Conservation (phyloP, 257 asterid genomes). For the Solanum corneliomulleri region DNA sequence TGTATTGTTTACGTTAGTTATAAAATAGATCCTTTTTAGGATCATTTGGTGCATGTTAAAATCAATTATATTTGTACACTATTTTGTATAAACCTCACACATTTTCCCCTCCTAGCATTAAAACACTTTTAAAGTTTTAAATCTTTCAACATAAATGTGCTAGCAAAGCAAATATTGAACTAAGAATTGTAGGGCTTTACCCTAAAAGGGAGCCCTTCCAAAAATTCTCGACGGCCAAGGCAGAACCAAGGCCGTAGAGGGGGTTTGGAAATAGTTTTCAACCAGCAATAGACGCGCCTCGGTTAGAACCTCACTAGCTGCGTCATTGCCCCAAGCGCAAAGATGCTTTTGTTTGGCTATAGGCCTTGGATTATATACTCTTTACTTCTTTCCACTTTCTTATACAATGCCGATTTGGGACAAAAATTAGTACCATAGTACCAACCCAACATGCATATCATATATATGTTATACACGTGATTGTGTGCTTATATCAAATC, state of each 20-base stretch:
- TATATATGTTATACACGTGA: too few relatives aligned
- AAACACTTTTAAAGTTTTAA: rapidly evolving
- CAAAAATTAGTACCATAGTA: neutral
- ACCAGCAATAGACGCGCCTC: neutral
- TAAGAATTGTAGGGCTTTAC: neutral
- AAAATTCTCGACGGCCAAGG: neutral
- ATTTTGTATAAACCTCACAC: neutral
- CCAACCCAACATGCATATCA: too few relatives aligned
- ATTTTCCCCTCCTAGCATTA: neutral
- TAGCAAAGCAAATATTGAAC: neutral
- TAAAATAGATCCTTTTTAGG: neutral
- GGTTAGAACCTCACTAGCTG: neutral
- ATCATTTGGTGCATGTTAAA: neutral
- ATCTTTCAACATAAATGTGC: too few relatives aligned
- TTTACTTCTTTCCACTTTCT: neutral
- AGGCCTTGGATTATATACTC: neutral
- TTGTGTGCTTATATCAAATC: too few relatives aligned
- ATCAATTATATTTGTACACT: neutral
- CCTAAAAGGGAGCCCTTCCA: neutral
- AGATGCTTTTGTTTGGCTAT: rapidly evolving
- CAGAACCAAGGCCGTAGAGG: neutral
- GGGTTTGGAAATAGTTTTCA: neutral
- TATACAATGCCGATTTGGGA: neutral
- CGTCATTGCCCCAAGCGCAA: neutral
- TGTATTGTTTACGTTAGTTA: neutral